Evolutionary conservation across 2,329 filamentous ascomycete species (phyloP).

Genomic region (Neophaeococcomyces mojaviensis): DNA sequence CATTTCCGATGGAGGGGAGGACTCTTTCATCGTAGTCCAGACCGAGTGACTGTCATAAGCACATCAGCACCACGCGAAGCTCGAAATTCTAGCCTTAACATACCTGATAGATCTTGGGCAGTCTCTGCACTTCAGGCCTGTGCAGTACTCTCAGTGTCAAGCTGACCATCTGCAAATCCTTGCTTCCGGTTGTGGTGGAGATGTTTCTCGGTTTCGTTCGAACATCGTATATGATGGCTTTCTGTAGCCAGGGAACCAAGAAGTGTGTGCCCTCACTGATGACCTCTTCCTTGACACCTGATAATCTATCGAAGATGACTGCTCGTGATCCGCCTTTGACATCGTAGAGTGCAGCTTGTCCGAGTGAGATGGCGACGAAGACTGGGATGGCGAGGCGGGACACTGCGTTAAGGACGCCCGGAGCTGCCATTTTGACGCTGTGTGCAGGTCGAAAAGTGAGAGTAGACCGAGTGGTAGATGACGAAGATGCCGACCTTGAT

Average conservation of each 20-base stretch:
- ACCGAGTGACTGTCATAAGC: slow-evolving; percentile 69
- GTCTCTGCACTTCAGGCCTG: slow-evolving; percentile 80
- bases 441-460: not conserved
- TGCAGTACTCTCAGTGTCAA: slow-evolving; percentile 92
- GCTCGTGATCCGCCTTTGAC: slow-evolving; percentile 90
- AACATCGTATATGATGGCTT: slow-evolving; percentile 91
- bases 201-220: slow-evolving; percentile 96
- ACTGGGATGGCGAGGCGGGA: slow-evolving; percentile 67
- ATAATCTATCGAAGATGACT: slow-evolving; percentile 93
- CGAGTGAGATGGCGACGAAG: slow-evolving; percentile 58
- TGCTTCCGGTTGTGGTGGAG: slow-evolving; percentile 92
- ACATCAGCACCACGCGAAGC: not conserved
- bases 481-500: too few species aligned
- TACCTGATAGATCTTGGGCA: slow-evolving; percentile 99
- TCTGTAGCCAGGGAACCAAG: slow-evolving; percentile 90
- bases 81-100: slow-evolving; percentile 22
- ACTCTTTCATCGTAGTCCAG: slow-evolving; percentile 98
- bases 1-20: slow-evolving; percentile 96
- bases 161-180: slow-evolving; percentile 99
- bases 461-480: not conserved
- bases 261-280: slow-evolving; percentile 97
- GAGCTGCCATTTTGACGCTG: slow-evolving; percentile 14
- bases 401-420: slow-evolving; percentile 50
- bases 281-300: slow-evolving; percentile 86
- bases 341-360: slow-evolving; percentile 84